Evolutionary conservation across 1,139 yeast genomes (phyloP), one percentile per base, ranked within the genome.

Genomic region (Lodderomyces pseudojiufengensis): DNA sequence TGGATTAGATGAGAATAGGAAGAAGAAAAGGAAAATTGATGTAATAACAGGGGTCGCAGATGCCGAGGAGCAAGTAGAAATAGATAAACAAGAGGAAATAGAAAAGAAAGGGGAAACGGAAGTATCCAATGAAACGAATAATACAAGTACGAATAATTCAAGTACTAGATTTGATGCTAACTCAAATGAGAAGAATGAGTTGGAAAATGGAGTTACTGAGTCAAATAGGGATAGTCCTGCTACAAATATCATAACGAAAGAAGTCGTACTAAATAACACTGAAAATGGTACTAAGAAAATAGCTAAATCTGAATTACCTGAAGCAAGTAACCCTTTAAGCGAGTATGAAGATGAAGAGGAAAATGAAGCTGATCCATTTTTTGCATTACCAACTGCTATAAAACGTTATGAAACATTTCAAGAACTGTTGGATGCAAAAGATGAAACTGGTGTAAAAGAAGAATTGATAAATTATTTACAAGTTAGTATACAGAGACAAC

Each of bases 141-240:
- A n/a, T n/a, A n/a, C n/a, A n/a, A n/a, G n/a, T n/a, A n/a, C n/a
- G n/a, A n/a, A n/a, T n/a, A n/a, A n/a, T n/a, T n/a, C n/a, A n/a
- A n/a, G n/a, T n/a, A n/a, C n/a, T n/a, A n/a, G n/a, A n/a, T n/a
- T n/a, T n/a, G n/a, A n/a, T n/a, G n/a, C n/a, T n/a, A n/a, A n/a
- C n/a, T n/a, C n/a, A 85, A 87, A 6, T 84, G 84, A 51, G 51
- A 84, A 64, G 92, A 95, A 9, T 84, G 84, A 51, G 51, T 85
- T 39, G 63, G 94, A 41, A 68, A 85, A 64, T 90, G 95, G 9
- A 84, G 84, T 51, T 51, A 85, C 38, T 62, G 94, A 41, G 67
- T 59, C 50, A 5, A 14, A 24, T n/a, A 12, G 6, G 11, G 27
- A 26, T 5, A 26, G n/a, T n/a, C n/a, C n/a, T n/a, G n/a, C n/a